Evolutionary conservation across 805 yeast genomes (phyloP).

Genomic region (Metschnikowia drakensbergensis): DNA sequence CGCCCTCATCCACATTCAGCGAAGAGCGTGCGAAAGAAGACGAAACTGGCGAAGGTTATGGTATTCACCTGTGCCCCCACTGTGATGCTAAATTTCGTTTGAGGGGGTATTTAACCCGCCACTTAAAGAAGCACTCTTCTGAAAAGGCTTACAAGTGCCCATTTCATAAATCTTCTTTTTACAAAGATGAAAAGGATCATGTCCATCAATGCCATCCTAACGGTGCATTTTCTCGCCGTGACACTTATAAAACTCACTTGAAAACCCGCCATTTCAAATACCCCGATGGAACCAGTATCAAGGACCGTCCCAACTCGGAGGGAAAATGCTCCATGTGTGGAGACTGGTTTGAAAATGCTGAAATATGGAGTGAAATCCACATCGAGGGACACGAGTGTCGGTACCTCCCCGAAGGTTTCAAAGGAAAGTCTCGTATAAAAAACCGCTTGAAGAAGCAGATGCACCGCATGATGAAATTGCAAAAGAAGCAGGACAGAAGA

Average conservation of each 20-base stretch:
- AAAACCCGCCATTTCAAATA: slow-evolving; percentile 55
- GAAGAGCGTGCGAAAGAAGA: slow-evolving; percentile 19
- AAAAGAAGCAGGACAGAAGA: slow-evolving; percentile 8
- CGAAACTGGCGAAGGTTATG: slow-evolving; percentile 8
- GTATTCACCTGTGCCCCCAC: slow-evolving; percentile 42
- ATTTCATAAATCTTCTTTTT: slow-evolving; percentile 38
- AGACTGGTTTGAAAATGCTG: slow-evolving; percentile 44
- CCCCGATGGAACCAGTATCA: slow-evolving; percentile 52
- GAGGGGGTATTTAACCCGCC: slow-evolving; percentile 53
- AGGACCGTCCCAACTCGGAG: slow-evolving; percentile 37
- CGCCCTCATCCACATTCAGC: slow-evolving; percentile 28
- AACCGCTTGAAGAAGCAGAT: slow-evolving; percentile 39
- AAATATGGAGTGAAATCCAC: slow-evolving; percentile 51
- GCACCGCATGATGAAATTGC: slow-evolving; percentile 20
- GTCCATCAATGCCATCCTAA: slow-evolving; percentile 51
- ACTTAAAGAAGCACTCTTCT: slow-evolving; percentile 48
- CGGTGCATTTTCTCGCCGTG: slow-evolving; percentile 58
- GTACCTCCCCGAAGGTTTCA: slow-evolving; percentile 40
- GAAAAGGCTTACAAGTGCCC: slow-evolving; percentile 55
- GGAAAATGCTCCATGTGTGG: slow-evolving; percentile 58
- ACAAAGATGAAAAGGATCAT: slow-evolving; percentile 37
- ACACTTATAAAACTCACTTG: slow-evolving; percentile 55
- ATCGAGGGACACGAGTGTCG: slow-evolving; percentile 49
- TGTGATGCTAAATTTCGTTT: slow-evolving; percentile 49
- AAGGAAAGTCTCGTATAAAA: slow-evolving; percentile 43